Percentiles rank a stretch among this genome's conserved stretches.
Evolutionary conservation across 768 basidiomycete genomes (phyloP).

Genomic region (Trametes gibbosa): DNA sequence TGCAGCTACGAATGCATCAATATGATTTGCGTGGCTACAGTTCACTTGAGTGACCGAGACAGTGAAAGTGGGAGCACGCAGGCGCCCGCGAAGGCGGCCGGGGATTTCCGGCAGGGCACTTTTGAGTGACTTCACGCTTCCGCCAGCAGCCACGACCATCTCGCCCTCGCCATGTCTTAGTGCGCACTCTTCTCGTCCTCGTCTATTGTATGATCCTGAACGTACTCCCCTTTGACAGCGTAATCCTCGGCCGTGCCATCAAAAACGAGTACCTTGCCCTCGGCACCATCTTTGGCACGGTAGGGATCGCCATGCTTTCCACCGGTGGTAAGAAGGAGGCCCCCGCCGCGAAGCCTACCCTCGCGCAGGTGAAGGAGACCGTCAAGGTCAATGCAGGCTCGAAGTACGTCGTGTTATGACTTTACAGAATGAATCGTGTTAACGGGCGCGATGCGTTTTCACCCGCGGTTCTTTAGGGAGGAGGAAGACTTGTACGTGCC

Average conservation of each 20-base stretch:
- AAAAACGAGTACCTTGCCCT: slow-evolving; percentile 81
- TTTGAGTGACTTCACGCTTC: slow-evolving; percentile 7
- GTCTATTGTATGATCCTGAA: not conserved
- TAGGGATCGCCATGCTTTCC: slow-evolving; percentile 51
- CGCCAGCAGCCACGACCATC: slow-evolving; percentile 22
- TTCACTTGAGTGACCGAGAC: too few species aligned
- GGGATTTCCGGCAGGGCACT: slow-evolving; percentile 15
- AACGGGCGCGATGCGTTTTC: slow-evolving; percentile 1
- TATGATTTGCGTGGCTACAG: too few species aligned
- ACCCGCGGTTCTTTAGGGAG: slow-evolving; percentile 46
- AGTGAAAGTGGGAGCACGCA: not conserved
- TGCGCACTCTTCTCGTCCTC: slow-evolving; percentile 24
- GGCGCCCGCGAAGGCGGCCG: slow-evolving; percentile 1
- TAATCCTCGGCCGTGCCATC: slow-evolving; percentile 74
- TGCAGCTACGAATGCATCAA: too few species aligned
- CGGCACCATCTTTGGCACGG: slow-evolving; percentile 57
- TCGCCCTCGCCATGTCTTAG: slow-evolving; percentile 43
- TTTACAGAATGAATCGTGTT: not conserved
- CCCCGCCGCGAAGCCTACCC: slow-evolving; percentile 40
- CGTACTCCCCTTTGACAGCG: slow-evolving; percentile 39
- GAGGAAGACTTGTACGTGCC: slow-evolving; percentile 79
- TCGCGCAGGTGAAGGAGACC: slow-evolving; percentile 54
- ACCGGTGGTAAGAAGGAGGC: slow-evolving; percentile 54
- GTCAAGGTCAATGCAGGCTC: slow-evolving; percentile 67
- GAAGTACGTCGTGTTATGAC: slow-evolving; percentile 46